Evolutionary conservation across 257 asterid genomes (phyloP), one percentile per base, ranked within the genome.

Genomic region (Solanum appendiculatum): DNA sequence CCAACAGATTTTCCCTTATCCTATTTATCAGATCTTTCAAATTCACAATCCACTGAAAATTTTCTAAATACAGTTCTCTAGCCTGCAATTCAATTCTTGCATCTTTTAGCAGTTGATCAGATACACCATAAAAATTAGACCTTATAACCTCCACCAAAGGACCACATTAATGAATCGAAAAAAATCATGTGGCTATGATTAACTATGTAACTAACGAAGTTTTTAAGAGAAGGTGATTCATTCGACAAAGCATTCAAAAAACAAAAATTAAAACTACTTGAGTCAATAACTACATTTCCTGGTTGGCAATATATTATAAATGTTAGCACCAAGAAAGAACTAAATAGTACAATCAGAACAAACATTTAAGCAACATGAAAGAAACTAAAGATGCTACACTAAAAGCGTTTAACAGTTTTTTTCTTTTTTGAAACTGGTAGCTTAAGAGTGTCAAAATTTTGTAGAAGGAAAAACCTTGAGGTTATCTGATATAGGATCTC

Each of bases 401-500:
- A 70, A 51, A 78, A 33, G 36, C 58, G 11, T 86, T 70, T 7
- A 70, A 51, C 40, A 63, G 11, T 58, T 21, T 56, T 60, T 60
- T 60, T n/a, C 29, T n/a, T 60, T 60, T 60, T 60, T 60, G 69
- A 60, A 60, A n/a, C 31, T 60, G 69, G 15, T n/a, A 60, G n/a
- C 31, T 60, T 60, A n/a, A 60, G n/a, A 60, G 31, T 14, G 14
- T n/a, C 15, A 60, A 60, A n/a, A n/a, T n/a, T 29, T 31, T 25
- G 33, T 14, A 78, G 83, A 86, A 87, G 87, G 73, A 58, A 78
- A 78, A 89, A 97, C 99, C 99, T 96, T 87, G 99, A 96, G 58
- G 99, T 97, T 86, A 97, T 96, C 93, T 97, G 99, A 94, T 97
- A 97, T 74, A 97, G 90, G 90, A 97, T 94, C 93, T 97, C 99